A percentile compares a stretch with the other conserved stretches of the same genome.
Evolutionary conservation across 2,329 filamentous ascomycete species (phyloP).

Genomic region (Tolypocladium ophioglossoides): DNA sequence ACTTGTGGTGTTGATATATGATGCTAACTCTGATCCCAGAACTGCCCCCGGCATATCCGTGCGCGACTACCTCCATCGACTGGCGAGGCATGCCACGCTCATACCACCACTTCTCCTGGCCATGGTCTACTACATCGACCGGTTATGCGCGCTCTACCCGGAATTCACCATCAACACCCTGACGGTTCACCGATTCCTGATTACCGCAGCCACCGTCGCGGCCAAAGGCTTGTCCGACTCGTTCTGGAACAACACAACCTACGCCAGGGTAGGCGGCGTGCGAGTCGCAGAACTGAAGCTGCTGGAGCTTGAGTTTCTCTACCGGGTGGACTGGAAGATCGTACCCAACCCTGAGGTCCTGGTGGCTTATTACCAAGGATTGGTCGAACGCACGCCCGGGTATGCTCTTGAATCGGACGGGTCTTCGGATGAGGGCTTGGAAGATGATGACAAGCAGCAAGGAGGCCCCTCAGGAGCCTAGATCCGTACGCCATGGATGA

Average conservation of each 20-base stretch:
- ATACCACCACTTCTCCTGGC: conserved; percentile 89
- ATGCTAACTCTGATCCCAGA: conserved; percentile 3
- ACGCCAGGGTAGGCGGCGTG: conserved; percentile 87
- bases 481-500: not conserved
- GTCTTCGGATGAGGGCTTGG: conserved; percentile 18
- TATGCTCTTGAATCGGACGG: conserved; percentile 37
- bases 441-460: conserved; percentile 20
- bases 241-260: conserved; percentile 98
- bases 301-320: conserved; percentile 86
- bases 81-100: conserved; percentile 88
- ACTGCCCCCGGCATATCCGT: conserved; percentile 85
- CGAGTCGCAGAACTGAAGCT: conserved; percentile 82
- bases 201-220: conserved; percentile 89
- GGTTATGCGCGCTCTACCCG: conserved; percentile 81
- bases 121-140: conserved; percentile 99
- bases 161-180: conserved; percentile 94
- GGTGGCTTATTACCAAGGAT: conserved; percentile 82
- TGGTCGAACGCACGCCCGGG: conserved; percentile 58
- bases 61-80: conserved; percentile 80
- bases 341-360: conserved; percentile 90
- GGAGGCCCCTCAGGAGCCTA: not conserved
- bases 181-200: conserved; percentile 94
- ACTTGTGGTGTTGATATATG: not conserved
- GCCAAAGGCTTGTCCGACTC: conserved; percentile 93
- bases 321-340: conserved; percentile 90